These are phyloP conservation scores for Puccinia horiana DNA, from an alignment of 1,284 basidiomycete species.

Conservation along the genomic window DNA sequence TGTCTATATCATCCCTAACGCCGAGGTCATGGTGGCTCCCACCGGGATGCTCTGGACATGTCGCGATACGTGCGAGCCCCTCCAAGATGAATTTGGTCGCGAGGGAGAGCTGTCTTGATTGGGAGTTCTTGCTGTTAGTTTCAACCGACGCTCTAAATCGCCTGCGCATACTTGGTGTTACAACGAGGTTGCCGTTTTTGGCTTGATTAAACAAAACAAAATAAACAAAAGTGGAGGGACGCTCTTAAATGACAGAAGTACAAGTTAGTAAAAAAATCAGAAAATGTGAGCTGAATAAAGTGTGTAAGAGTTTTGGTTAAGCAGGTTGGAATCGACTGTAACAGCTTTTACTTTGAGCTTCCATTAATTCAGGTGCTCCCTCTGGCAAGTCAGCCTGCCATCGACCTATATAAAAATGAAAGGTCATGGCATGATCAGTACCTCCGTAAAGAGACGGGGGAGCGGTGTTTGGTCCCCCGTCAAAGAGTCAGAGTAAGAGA, in stretches of 20 bases:
- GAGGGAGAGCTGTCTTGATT: neutral
- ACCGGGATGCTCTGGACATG: too few species aligned
- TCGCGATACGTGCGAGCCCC: too few species aligned
- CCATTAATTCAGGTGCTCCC: slow-evolving; percentile 78
- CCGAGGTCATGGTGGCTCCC: too few species aligned
- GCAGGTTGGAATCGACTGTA: slow-evolving; percentile 68
- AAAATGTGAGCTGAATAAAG: too few species aligned
- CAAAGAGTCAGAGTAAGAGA: neutral
- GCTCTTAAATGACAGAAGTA: neutral
- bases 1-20: too few species aligned
- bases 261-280: neutral
- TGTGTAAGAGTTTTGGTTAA: neutral
- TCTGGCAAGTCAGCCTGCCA: slow-evolving; percentile 84
- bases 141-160: too few species aligned
- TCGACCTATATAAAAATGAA: slow-evolving; percentile 64
- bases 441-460: neutral
- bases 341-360: slow-evolving; percentile 74
- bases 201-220: neutral
- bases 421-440: neutral
- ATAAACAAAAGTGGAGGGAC: neutral
- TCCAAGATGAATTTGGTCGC: too few species aligned
- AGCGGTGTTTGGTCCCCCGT: too few species aligned
- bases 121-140: neutral
- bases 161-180: too few species aligned
- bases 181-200: too few species aligned